These are phyloP conservation scores for Beauveria varroae DNA, from an alignment of 2,329 filamentous ascomycete species.

Conservation along the genomic window DNA sequence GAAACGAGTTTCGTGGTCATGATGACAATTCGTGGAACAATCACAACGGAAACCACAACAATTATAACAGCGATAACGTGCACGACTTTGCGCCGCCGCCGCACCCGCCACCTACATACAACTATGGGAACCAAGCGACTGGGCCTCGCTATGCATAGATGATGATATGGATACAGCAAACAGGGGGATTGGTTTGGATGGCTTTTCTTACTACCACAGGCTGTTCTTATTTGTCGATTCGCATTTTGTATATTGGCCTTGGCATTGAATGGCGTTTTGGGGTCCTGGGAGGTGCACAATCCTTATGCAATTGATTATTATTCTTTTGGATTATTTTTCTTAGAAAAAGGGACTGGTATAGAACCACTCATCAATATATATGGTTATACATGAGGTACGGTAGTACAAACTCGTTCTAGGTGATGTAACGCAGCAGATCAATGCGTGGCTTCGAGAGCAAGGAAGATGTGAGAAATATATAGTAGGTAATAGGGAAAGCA, in stretches of 20 bases:
- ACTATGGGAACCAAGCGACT: constrained; percentile 5
- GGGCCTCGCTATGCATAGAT: constrained; percentile 20
- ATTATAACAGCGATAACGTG: background rate
- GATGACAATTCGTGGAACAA: background rate
- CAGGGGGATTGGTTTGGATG: too few species aligned
- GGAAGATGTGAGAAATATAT: background rate
- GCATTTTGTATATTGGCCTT: background rate
- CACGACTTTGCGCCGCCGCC: constrained; percentile 5
- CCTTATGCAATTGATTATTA: too few species aligned
- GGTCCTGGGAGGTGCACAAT: too few species aligned
- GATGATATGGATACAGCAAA: background rate
- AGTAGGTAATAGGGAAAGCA: background rate
- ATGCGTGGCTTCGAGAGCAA: too few species aligned
- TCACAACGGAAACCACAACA: background rate
- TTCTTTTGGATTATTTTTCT: too few species aligned
- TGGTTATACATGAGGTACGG: too few species aligned
- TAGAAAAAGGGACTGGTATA: too few species aligned
- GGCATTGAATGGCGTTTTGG: too few species aligned
- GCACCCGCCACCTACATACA: constrained; percentile 5
- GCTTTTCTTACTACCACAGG: too few species aligned
- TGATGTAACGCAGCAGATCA: too few species aligned
- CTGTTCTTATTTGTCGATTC: background rate
- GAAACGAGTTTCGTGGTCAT: background rate
- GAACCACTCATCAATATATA: too few species aligned
- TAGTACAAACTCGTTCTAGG: background rate